Evolutionary conservation across 163 green algal species (phyloP), one percentile per base, ranked within the genome.

Genomic region (Coccomyxa subellipsoidea): DNA sequence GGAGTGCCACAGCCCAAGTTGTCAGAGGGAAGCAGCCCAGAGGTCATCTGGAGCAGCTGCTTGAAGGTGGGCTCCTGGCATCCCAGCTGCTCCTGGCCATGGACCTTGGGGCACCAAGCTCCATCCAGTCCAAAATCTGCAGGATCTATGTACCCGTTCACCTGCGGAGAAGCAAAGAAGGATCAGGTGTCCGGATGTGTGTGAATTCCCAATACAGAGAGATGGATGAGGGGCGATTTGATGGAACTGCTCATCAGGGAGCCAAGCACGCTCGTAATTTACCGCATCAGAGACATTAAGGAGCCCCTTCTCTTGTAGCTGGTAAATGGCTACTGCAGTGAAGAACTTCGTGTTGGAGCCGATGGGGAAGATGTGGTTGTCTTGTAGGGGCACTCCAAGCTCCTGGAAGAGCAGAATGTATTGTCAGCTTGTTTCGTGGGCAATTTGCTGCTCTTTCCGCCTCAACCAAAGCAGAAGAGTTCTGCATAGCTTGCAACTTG

Each of bases 261-360:
- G n/a, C n/a, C n/a, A n/a, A n/a, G n/a, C n/a, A n/a, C n/a, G n/a
- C n/a, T n/a, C n/a, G n/a, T n/a, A n/a, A n/a, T n/a, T n/a, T 34
- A 73, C 8, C 27, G 66, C 29, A 73, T 73, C 66, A 35, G 66
- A 36, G 21, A 73, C 66, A 73, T 73, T 73, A 8, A 73, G 66
- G 21, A 73, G 7, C 29, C 66, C 66, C 27, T 73, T 73, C 7
- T 73, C 66, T 23, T 73, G 66, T 8, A 73, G 66, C 32, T 73
- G 66, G 66, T 73, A 73, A 3, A 73, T 34, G 10, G 66, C 66
- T 10, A 73, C 66, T 35, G 66, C 66, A 12, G 66, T 73, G 66
- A 73, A 73, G 66, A 73, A 73, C 66, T 73, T 73, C 32, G 66
- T 73, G 66, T 73, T 73, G 66, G 66, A 73, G 15, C 66, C 66